phyloP scores from a whole-genome alignment of 2,329 filamentous ascomycete species.

The Diaporthe sp. region DNA sequence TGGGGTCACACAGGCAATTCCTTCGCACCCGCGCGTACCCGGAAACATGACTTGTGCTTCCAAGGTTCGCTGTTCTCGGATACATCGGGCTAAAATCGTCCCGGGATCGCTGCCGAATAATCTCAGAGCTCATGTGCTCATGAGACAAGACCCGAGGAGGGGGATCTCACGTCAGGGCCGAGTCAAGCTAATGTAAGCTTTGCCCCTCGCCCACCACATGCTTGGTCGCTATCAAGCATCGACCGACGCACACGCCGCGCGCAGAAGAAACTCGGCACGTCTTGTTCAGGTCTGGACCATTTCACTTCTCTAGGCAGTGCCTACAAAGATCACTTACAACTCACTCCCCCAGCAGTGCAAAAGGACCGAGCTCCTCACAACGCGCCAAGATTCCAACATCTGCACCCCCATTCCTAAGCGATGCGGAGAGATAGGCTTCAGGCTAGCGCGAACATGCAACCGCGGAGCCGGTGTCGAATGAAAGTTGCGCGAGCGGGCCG shows the following conservation, averaged over 20 bases:
- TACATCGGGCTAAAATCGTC: background rate
- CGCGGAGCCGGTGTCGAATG: slow-evolving; percentile 15
- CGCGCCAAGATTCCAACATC: slow-evolving; percentile 10
- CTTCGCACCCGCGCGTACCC: background rate
- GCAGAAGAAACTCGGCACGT: background rate
- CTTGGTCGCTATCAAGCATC: slow-evolving; percentile 7
- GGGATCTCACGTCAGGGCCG: slow-evolving; percentile 18
- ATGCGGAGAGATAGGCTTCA: slow-evolving; percentile 16
- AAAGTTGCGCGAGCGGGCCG: background rate
- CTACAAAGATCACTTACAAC: background rate
- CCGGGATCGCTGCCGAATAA: slow-evolving; percentile 9
- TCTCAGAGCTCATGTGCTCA: background rate
- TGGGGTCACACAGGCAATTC: slow-evolving; percentile 17
- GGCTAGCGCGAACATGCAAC: slow-evolving; percentile 27
- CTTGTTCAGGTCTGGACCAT: background rate
- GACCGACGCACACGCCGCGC: background rate
- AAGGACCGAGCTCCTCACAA: slow-evolving; percentile 1
- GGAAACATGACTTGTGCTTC: slow-evolving; percentile 26
- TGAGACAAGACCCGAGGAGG: background rate
- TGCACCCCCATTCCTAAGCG: background rate
- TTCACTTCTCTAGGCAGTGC: background rate
- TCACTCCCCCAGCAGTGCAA: background rate
- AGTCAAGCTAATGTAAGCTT: background rate
- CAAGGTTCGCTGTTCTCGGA: slow-evolving; percentile 10
- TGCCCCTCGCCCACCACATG: background rate